A percentile compares a stretch with the other conserved stretches of the same genome.
These are phyloP conservation scores for Verbascum thapsus DNA, from an alignment of 257 asterid genomes.

Conservation along the genomic window DNA sequence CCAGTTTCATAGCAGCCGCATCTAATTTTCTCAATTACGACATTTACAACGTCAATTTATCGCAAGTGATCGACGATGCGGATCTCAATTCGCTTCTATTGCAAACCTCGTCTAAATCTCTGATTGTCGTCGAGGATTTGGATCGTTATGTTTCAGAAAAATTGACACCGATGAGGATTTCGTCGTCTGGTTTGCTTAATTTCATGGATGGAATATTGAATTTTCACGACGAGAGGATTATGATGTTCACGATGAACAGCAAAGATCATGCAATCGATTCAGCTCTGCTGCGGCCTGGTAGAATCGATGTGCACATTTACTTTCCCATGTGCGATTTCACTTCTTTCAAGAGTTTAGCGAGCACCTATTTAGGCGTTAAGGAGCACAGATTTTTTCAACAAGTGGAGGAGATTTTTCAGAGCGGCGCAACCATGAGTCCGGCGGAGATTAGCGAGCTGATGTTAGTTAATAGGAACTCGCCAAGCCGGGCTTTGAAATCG, in stretches of 20 bases:
- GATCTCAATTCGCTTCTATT: slow-evolving; percentile 38
- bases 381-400: slow-evolving; percentile 35
- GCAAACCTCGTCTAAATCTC: slow-evolving; percentile 36
- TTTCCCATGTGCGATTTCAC: slow-evolving; percentile 31
- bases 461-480: slow-evolving; percentile 34
- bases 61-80: slow-evolving; percentile 35
- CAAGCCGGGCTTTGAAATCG: slow-evolving; percentile 35
- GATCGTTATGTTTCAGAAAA: slow-evolving; percentile 26
- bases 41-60: slow-evolving; percentile 39
- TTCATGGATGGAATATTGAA: slow-evolving; percentile 48
- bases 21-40: slow-evolving; percentile 42
- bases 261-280: slow-evolving; percentile 35
- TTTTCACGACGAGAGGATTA: slow-evolving; percentile 37
- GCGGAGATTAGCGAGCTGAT: slow-evolving; percentile 37
- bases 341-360: slow-evolving; percentile 30
- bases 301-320: slow-evolving; percentile 33
- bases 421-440: slow-evolving; percentile 37
- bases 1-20: slow-evolving; percentile 46
- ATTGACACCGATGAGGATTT: slow-evolving; percentile 12
- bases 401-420: slow-evolving; percentile 35
- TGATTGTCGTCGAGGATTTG: slow-evolving; percentile 44
- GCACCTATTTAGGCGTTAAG: slow-evolving; percentile 27
- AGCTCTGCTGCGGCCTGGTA: slow-evolving; percentile 31
- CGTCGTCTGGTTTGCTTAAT: slow-evolving; percentile 36
- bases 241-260: slow-evolving; percentile 43